Conservation (phyloP, 768 basidiomycete species). For the Mycena albidolilacea region DNA sequence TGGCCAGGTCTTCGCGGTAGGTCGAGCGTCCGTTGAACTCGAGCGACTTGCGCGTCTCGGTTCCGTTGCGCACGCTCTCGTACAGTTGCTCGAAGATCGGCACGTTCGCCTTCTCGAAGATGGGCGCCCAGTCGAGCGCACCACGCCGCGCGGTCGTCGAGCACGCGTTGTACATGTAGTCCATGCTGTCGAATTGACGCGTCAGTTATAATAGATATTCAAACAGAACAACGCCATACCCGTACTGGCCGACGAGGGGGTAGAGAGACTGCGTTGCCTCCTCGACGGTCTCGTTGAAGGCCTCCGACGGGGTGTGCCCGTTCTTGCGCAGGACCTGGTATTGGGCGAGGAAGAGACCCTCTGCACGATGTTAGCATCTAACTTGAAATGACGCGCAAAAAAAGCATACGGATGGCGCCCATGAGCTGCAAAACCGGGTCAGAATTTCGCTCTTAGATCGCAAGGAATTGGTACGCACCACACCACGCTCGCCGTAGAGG, state of each 20-base stretch:
- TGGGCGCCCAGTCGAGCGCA: conserved; percentile 98
- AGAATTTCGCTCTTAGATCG: conserved; percentile 1
- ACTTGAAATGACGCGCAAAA: neutral
- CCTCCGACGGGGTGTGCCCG: conserved; percentile 97
- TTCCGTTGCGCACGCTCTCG: conserved; percentile 93
- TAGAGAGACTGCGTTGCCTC: conserved; percentile 99
- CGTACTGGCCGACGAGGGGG: conserved; percentile 95
- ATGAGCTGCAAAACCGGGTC: conserved; percentile 73
- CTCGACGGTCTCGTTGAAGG: conserved; percentile 99
- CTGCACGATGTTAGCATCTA: conserved; percentile 51
- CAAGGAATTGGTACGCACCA: conserved; percentile 70
- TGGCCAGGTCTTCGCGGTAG: conserved; percentile 93
- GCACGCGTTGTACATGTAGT: conserved; percentile 99
- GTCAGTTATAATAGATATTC: conserved; percentile 7
- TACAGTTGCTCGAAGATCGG: conserved; percentile 97
- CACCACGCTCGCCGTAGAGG: conserved; percentile 99
- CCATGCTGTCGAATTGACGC: conserved; percentile 74
- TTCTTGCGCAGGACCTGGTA: conserved; percentile 98
- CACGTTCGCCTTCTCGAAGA: conserved; percentile 94
- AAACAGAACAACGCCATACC: conserved; percentile 62
- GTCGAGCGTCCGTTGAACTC: conserved; percentile 95
- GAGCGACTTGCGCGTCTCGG: conserved; percentile 96
- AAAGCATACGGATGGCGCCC: conserved; percentile 90
- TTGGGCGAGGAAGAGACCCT: conserved; percentile 99
- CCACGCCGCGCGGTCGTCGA: conserved; percentile 99